Base-by-base conservation (phyloP, 345 rosid genomes). In the Cardiospermum halicacabum region DNA sequence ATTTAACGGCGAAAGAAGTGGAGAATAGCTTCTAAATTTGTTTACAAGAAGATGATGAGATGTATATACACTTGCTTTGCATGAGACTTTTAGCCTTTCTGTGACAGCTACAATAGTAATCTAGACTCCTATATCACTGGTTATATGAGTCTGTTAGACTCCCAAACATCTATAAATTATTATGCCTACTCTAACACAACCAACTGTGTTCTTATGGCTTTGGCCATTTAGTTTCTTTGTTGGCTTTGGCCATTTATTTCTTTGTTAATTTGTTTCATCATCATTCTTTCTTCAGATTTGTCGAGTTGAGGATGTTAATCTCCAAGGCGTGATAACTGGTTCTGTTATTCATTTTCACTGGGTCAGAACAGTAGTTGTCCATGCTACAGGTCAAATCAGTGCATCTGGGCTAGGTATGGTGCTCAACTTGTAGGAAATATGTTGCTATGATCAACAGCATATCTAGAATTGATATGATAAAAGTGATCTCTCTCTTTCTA, bases 281-380 rank as follows among this genome's bases (percentile, higher is more conserved):
- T 68, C 32, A 30, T 69, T 76, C 56, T 40, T 51, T 31, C 67
- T 68, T 71, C 81, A 86, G 92, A 80, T 86, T 58, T 86, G 92
- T 77, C 84, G 92, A 43, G 89, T 84, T 64, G 92, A 86, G 64
- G 81, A 84, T 68, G 62, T 86, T 63, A 56, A 57, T 60, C 69
- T 80, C 40, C 85, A 80, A 64, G 92, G 92, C 69, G 30, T 58
- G 25, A 54, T 86, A 50, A 62, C 74, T 3, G 92, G 92, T 55
- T 86, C 92, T 19, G 81, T 86, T 53, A 72, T 86, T 56, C 86
- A 84, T 73, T 84, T 86, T 74, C 92, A 84, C 68, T 80, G 85
- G 84, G 84, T 80, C 69, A 78, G 87, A 74, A 67, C 65, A 55
- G 72, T 84, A 10, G 28, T 70, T 66, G 78, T 84, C 25, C 76